phyloP scores from a whole-genome alignment of 2,329 filamentous ascomycete genomes.

The Hymenoscyphus albidus region DNA sequence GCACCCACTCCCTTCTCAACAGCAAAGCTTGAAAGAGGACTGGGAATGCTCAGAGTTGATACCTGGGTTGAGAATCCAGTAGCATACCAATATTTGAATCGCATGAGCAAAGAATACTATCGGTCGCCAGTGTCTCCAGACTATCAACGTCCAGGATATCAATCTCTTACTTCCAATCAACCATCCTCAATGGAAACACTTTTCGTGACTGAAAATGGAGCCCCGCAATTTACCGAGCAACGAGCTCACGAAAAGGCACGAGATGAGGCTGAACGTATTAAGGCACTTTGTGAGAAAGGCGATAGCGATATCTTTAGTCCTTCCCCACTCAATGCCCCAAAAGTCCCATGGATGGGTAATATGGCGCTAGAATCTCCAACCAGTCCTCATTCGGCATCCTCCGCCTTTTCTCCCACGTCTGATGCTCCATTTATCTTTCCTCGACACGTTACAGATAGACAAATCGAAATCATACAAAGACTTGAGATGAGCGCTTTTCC shows the following conservation, averaged over 20 bases:
- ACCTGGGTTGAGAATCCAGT: too few species aligned
- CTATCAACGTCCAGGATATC: too few species aligned
- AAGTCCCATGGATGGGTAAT: not conserved
- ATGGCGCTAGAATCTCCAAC: not conserved
- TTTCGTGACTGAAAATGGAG: not conserved
- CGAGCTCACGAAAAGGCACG: not conserved
- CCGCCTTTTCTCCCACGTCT: not conserved
- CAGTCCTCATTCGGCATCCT: not conserved
- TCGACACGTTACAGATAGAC: not conserved
- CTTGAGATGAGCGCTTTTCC: not conserved
- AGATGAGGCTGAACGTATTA: not conserved
- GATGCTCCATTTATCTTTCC: not conserved
- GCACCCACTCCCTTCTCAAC: too few species aligned
- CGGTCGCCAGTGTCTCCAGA: too few species aligned
- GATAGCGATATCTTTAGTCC: not conserved
- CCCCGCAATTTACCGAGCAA: not conserved
- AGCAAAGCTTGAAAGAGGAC: too few species aligned
- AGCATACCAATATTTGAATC: too few species aligned
- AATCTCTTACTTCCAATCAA: too few species aligned
- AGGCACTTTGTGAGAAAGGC: not conserved
- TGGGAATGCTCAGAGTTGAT: too few species aligned
- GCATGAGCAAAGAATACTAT: too few species aligned
- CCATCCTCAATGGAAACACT: too few species aligned
- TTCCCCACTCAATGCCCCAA: not conserved
- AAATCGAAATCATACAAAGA: not conserved